These are phyloP conservation scores for Musa troglodytarum DNA, from an alignment of 176 grass and related monocot species.

Conservation along the genomic window DNA sequence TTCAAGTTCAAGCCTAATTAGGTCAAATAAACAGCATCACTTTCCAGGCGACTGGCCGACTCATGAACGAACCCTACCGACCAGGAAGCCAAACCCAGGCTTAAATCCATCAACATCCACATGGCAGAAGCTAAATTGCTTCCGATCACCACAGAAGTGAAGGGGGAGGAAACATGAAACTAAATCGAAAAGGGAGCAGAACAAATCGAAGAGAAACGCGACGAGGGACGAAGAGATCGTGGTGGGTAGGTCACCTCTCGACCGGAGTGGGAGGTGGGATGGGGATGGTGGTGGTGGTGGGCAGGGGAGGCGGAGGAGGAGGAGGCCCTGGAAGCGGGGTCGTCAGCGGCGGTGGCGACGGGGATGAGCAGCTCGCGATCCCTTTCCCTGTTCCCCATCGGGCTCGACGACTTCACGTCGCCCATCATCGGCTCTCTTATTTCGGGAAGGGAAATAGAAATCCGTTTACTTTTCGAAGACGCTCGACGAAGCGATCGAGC, in stretches of 20 bases:
- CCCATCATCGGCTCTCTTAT: not conserved
- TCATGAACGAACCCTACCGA: not conserved
- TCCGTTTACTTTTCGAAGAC: too few relatives aligned
- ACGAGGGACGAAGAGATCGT: not conserved
- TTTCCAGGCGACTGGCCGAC: not conserved
- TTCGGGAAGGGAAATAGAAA: too few relatives aligned
- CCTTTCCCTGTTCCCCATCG: conserved; percentile 3
- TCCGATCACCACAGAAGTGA: not conserved
- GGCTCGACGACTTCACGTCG: conserved; percentile 4
- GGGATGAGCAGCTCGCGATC: conserved; percentile 12
- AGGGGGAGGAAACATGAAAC: not conserved
- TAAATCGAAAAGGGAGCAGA: not conserved
- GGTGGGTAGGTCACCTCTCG: not conserved
- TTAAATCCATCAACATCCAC: not conserved
- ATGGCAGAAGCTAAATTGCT: not conserved
- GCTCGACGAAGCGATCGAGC: too few relatives aligned
- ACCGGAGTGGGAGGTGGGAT: not conserved
- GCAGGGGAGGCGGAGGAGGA: not conserved
- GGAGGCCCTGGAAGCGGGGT: not conserved
- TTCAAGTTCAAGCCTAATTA: not conserved
- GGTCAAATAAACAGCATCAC: too few relatives aligned
- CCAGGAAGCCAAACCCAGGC: not conserved
- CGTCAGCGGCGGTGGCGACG: not conserved
- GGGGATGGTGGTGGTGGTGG: not conserved
- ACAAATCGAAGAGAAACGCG: not conserved